phyloP scores from a whole-genome alignment of 148 eudicot genomes.

The Fagopyrum tataricum region DNA sequence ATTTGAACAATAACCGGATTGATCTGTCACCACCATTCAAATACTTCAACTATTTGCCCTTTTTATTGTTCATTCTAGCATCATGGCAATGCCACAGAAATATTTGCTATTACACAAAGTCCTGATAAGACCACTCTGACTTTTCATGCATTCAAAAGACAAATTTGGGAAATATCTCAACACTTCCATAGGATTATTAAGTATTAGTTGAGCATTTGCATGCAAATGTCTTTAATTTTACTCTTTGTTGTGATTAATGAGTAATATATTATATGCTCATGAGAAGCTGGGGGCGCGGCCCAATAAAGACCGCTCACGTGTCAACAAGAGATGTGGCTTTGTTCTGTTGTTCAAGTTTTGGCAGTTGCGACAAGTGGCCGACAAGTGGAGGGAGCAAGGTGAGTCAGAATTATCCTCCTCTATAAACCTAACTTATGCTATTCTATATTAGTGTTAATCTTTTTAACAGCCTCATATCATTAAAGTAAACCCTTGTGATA shows the following conservation, averaged over 20 bases:
- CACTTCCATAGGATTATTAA: not conserved
- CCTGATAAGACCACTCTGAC: not conserved
- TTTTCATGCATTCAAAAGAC: not conserved
- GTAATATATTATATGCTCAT: not conserved
- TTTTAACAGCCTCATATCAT: conserved; percentile 35
- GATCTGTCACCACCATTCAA: conserved; percentile 4
- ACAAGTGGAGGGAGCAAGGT: conserved; percentile 35
- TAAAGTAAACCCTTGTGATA: conserved; percentile 31
- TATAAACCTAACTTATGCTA: conserved; percentile 6
- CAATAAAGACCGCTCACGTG: conserved; percentile 24
- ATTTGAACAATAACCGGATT: not conserved
- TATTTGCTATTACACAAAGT: not conserved
- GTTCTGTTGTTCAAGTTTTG: conserved; percentile 1
- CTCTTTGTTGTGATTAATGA: not conserved
- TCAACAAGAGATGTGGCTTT: conserved; percentile 15
- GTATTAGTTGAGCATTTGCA: conserved; percentile 2
- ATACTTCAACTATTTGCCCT: not conserved
- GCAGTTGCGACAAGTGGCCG: conserved; percentile 38
- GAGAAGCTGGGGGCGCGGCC: conserved; percentile 11
- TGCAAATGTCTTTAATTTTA: not conserved
- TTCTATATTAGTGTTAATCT: conserved; percentile 23
- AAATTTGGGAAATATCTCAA: not conserved
- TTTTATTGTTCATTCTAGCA: not conserved
- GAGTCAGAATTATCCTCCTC: conserved; percentile 24
- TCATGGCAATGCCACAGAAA: not conserved